These are phyloP conservation scores for Fusarium tuaranense DNA, from an alignment of 2,329 filamentous ascomycete genomes.

Conservation along the genomic window DNA sequence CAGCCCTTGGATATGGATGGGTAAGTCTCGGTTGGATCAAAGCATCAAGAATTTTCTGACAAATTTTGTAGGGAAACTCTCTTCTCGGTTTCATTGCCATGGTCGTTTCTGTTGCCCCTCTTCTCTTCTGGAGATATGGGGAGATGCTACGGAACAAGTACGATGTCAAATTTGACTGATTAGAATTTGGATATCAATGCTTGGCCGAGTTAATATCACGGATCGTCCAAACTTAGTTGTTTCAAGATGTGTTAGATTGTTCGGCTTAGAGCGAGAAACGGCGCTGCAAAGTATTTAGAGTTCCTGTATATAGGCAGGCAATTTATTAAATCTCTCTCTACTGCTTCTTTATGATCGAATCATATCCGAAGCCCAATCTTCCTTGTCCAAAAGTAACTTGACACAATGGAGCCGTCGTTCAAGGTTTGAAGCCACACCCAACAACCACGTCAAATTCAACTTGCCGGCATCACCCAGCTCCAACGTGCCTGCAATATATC, in stretches of 20 bases:
- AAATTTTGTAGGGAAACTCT: background rate
- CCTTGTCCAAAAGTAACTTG: background rate
- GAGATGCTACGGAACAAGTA: conserved; percentile 12
- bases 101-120: conserved; percentile 1
- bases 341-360: background rate
- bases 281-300: background rate
- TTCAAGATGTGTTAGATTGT: background rate
- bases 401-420: background rate
- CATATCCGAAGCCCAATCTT: background rate
- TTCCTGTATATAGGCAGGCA: background rate
- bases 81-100: conserved; percentile 15
- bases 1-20: conserved; percentile 19
- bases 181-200: accelerated
- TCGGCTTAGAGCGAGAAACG: background rate
- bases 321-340: background rate
- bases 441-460: conserved; percentile 8
- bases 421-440: background rate
- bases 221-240: background rate
- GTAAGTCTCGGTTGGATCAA: background rate
- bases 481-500: background rate
- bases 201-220: background rate
- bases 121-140: conserved; percentile 17
- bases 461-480: conserved; percentile 12
- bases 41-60: background rate
- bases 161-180: conserved; percentile 5